These are phyloP conservation scores for Tolypocladium tundrense DNA, from an alignment of 2,329 filamentous ascomycete genomes.

Conservation along the genomic window DNA sequence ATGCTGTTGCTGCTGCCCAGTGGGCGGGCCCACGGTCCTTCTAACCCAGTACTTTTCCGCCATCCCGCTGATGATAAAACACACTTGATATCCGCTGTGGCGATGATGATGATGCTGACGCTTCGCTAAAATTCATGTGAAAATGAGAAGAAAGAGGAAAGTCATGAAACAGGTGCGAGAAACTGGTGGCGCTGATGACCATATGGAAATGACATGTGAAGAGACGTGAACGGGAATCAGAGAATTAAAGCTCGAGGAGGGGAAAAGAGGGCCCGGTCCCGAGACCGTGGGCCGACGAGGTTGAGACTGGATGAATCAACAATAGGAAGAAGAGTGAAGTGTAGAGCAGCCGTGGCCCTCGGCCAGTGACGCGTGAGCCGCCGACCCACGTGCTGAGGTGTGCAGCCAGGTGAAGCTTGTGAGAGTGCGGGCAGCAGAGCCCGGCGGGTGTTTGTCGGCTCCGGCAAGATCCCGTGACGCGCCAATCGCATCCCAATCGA, in stretches of 20 bases:
- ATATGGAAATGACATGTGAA: background rate
- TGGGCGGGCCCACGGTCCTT: background rate
- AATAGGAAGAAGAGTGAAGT: background rate
- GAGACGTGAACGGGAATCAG: background rate
- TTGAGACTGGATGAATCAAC: background rate
- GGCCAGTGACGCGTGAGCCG: background rate
- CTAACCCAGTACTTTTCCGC: background rate
- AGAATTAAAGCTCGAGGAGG: background rate
- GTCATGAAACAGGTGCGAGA: background rate
- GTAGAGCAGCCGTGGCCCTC: background rate
- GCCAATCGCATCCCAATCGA: background rate
- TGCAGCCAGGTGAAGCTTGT: background rate
- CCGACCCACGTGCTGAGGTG: background rate
- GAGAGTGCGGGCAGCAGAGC: background rate
- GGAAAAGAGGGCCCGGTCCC: background rate
- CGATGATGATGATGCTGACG: slow-evolving; percentile 1
- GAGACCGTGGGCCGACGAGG: background rate
- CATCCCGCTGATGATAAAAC: background rate
- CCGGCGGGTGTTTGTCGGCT: background rate
- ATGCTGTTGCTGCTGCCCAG: background rate
- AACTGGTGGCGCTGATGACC: background rate
- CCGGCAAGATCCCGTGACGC: background rate
- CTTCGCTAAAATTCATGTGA: background rate
- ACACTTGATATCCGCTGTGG: background rate
- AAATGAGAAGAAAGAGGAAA: background rate